These are phyloP conservation scores for Plectranthus barbatus DNA, from an alignment of 257 asterid genomes.

Conservation along the genomic window DNA sequence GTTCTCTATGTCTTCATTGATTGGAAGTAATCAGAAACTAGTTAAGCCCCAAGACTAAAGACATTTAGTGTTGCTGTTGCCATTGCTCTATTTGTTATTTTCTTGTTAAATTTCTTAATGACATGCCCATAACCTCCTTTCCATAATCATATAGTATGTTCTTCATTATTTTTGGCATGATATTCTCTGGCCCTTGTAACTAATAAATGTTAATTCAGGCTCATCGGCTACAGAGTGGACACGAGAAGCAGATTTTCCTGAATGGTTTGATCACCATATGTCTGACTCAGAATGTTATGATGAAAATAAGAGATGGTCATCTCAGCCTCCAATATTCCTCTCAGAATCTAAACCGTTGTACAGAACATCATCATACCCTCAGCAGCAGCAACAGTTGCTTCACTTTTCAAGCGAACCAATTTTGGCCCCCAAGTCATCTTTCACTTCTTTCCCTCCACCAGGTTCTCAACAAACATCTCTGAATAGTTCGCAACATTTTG, in stretches of 20 bases:
- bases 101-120: background rate
- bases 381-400: constrained; percentile 47
- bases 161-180: no score
- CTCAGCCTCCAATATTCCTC: constrained; percentile 50
- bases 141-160: no score
- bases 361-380: constrained; percentile 87
- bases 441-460: constrained; percentile 83
- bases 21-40: background rate
- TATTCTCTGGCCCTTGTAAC: constrained; percentile 15
- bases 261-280: constrained; percentile 62
- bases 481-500: constrained; percentile 33
- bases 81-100: no score
- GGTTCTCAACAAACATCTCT: constrained; percentile 62
- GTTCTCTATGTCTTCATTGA: background rate
- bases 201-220: constrained; percentile 46
- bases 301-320: constrained; percentile 79
- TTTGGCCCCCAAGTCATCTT: constrained; percentile 59
- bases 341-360: constrained; percentile 53
- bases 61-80: background rate
- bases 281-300: constrained; percentile 65
- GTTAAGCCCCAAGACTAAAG: background rate
- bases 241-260: constrained; percentile 65
- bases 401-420: constrained; percentile 73
- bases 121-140: background rate
- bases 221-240: constrained; percentile 90